phyloP scores from a whole-genome alignment of 164 flowering plant genomes.

The Stephania japonica region DNA sequence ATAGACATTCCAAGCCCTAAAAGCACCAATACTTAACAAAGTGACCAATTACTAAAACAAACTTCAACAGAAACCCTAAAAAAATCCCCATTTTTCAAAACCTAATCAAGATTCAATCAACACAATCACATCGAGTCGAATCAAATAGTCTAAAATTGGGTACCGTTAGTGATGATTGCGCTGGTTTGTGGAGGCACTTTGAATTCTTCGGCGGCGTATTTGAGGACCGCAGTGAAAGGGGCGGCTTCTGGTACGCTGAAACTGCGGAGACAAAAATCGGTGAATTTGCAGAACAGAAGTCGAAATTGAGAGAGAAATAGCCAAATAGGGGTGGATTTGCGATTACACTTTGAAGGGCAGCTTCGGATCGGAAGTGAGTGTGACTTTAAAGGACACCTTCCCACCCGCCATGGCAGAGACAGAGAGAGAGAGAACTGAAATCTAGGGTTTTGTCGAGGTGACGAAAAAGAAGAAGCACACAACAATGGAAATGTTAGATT shows the following conservation, averaged over 20 bases:
- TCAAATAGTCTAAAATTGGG: neutral
- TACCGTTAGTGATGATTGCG: slow-evolving; percentile 99
- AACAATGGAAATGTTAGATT: too few relatives aligned
- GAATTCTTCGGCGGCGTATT: slow-evolving; percentile 96
- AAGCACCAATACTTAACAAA: too few relatives aligned
- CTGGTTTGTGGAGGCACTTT: slow-evolving; percentile 98
- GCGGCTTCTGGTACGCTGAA: slow-evolving; percentile 97
- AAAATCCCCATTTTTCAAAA: neutral
- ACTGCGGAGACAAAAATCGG: slow-evolving; percentile 30
- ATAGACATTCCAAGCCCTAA: neutral
- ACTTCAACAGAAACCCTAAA: neutral
- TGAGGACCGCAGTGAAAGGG: slow-evolving; percentile 92
- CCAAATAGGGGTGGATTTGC: neutral
- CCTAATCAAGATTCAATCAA: neutral
- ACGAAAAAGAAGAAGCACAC: too few relatives aligned
- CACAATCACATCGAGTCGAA: neutral
- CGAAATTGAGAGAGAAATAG: neutral
- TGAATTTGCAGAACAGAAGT: neutral
- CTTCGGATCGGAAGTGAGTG: slow-evolving; percentile 95
- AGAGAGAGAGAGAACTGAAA: neutral
- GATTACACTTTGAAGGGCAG: slow-evolving; percentile 96
- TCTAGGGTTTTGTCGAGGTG: too few relatives aligned
- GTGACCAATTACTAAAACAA: too few relatives aligned
- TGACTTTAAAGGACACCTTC: slow-evolving; percentile 94
- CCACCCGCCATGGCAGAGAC: slow-evolving; percentile 53